phyloP scores from a whole-genome alignment of 164 flowering plant genomes.

The Euptelea pleiosperma region DNA sequence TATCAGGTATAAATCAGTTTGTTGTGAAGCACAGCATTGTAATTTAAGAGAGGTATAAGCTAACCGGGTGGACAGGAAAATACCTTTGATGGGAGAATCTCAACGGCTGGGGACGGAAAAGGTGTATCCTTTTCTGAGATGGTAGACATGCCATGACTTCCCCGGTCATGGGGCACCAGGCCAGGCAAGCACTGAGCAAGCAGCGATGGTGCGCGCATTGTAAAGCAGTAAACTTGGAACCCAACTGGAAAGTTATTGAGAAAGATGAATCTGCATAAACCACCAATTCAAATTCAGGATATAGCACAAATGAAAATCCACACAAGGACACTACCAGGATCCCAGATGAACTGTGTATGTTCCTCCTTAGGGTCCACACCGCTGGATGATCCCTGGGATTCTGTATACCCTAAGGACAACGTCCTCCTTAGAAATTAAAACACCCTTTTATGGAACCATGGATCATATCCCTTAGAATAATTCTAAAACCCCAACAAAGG shows the following conservation, averaged over 20 bases:
- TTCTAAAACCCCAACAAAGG: neutral
- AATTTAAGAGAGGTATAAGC: neutral
- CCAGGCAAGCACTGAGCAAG: constrained; percentile 85
- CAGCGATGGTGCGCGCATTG: constrained; percentile 76
- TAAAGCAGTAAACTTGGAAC: constrained; percentile 1
- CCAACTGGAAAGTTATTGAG: neutral
- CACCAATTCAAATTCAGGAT: constrained; percentile 7
- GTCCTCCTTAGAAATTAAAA: neutral
- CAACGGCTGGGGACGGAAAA: constrained; percentile 79
- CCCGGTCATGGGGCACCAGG: constrained; percentile 54
- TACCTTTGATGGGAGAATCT: constrained; percentile 89
- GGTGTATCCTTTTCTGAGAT: constrained; percentile 58
- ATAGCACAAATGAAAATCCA: neutral
- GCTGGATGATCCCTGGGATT: neutral
- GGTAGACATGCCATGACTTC: constrained; percentile 40
- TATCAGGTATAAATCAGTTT: neutral
- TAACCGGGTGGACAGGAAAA: neutral
- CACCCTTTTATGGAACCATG: neutral
- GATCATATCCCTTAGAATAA: neutral
- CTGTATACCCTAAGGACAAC: neutral
- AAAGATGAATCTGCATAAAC: constrained; percentile 2
- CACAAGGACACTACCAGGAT: neutral
- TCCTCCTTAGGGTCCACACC: neutral
- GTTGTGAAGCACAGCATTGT: neutral
- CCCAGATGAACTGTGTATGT: neutral